Evolutionary conservation across 768 basidiomycete genomes (phyloP).

Genomic region (Calocybe indica): DNA sequence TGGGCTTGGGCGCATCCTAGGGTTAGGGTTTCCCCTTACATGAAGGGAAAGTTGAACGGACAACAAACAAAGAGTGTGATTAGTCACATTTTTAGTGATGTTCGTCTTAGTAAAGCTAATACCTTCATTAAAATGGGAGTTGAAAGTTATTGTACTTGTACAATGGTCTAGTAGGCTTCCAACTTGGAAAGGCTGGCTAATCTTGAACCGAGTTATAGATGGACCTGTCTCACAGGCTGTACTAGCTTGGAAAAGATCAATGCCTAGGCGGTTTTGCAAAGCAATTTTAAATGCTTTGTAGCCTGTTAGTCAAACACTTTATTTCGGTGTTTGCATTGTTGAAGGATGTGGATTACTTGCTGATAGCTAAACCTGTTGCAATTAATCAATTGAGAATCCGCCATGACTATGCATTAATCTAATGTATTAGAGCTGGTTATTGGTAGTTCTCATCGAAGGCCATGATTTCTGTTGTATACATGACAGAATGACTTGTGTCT

Average conservation of each 20-base stretch:
- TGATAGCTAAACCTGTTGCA: conserved; percentile 33
- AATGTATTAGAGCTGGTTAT: conserved; percentile 18
- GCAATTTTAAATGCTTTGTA: conserved; percentile 9
- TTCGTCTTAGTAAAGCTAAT: conserved; percentile 1
- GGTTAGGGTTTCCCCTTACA: conserved; percentile 16
- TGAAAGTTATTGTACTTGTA: conserved; percentile 3
- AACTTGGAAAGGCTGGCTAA: conserved; percentile 24
- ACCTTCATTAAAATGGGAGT: conserved; percentile 7
- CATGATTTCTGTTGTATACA: conserved; percentile 24
- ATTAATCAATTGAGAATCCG: conserved; percentile 29
- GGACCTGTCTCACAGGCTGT: conserved; percentile 23
- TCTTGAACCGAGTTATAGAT: conserved; percentile 29
- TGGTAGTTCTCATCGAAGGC: conserved; percentile 32
- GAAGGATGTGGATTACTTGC: conserved; percentile 34
- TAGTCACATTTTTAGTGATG: not conserved
- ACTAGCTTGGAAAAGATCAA: conserved; percentile 30
- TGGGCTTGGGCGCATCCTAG: conserved; percentile 13
- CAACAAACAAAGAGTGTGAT: not conserved
- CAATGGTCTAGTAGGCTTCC: conserved; percentile 9
- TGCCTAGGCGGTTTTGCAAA: conserved; percentile 18
- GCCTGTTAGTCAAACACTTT: conserved; percentile 19
- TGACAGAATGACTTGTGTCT: conserved; percentile 20
- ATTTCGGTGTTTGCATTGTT: conserved; percentile 21
- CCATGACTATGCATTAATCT: conserved; percentile 21
- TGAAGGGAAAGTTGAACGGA: conserved; percentile 9